These are phyloP conservation scores for Aquilaria sinensis DNA, from an alignment of 345 rosid genomes.

Conservation along the genomic window DNA sequence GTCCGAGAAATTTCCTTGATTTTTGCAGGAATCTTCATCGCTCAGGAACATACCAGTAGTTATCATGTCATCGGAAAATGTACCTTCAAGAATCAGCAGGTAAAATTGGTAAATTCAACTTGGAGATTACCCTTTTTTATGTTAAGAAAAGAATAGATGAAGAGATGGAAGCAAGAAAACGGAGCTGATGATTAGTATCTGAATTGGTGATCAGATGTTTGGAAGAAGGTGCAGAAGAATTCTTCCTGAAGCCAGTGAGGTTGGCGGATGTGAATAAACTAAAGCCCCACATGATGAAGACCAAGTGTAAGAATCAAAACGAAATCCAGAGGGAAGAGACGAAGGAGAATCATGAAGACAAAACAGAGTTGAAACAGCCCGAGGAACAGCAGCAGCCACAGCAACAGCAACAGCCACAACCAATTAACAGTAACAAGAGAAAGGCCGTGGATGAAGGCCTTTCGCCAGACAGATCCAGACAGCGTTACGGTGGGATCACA, in stretches of 20 bases:
- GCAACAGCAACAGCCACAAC: slow-evolving; percentile 8
- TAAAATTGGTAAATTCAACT: slow-evolving; percentile 11
- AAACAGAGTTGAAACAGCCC: slow-evolving; percentile 11
- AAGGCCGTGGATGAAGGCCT: slow-evolving; percentile 50
- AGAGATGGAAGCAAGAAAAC: neutral
- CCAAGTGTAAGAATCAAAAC: slow-evolving; percentile 26
- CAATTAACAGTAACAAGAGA: slow-evolving; percentile 38
- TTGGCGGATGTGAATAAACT: slow-evolving; percentile 50
- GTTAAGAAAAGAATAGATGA: neutral
- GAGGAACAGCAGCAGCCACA: neutral
- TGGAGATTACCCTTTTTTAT: neutral
- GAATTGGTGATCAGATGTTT: slow-evolving; percentile 37
- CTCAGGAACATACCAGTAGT: slow-evolving; percentile 62
- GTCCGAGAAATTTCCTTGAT: neutral
- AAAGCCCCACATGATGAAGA: slow-evolving; percentile 46
- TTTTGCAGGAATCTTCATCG: slow-evolving; percentile 50
- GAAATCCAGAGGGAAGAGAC: slow-evolving; percentile 14
- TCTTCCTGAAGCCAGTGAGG: slow-evolving; percentile 58
- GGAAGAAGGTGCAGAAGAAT: slow-evolving; percentile 75
- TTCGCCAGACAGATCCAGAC: slow-evolving; percentile 48
- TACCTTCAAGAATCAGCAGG: slow-evolving; percentile 64
- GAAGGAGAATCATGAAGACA: slow-evolving; percentile 15
- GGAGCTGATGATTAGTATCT: neutral
- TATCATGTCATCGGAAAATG: slow-evolving; percentile 80
- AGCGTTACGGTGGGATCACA: slow-evolving; percentile 34